Conservation (phyloP, 1,139 yeast genomes). For the Geotrichum carabidarum region DNA sequence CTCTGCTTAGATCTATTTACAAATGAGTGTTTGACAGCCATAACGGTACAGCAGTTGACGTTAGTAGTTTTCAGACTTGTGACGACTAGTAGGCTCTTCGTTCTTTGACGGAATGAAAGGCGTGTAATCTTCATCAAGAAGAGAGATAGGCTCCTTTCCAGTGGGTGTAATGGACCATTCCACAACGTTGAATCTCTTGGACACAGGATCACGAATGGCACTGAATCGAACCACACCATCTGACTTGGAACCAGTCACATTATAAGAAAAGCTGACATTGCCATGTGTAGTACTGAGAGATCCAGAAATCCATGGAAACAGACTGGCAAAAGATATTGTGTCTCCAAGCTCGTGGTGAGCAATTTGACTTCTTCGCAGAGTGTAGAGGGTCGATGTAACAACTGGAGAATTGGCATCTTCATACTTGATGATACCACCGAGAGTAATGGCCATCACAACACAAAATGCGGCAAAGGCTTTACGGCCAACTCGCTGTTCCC, state of each 20-base stretch:
- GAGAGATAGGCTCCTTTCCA: slow-evolving; percentile 25
- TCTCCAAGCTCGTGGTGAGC: slow-evolving; percentile 68
- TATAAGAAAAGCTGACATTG: slow-evolving; percentile 63
- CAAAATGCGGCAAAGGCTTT: slow-evolving; percentile 57
- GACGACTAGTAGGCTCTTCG: slow-evolving; percentile 32
- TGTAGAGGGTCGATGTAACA: slow-evolving; percentile 79
- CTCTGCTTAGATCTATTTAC: slow-evolving; percentile 4
- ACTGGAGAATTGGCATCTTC: slow-evolving; percentile 87
- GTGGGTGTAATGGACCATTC: slow-evolving; percentile 37
- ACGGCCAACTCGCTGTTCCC: slow-evolving; percentile 48
- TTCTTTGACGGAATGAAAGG: slow-evolving; percentile 37
- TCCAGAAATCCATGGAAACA: slow-evolving; percentile 90
- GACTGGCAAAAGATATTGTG: slow-evolving; percentile 60
- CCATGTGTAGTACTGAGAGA: slow-evolving; percentile 79
- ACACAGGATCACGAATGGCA: slow-evolving; percentile 32
- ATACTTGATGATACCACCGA: slow-evolving; percentile 77
- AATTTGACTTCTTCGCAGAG: slow-evolving; percentile 67
- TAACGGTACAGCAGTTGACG: background rate
- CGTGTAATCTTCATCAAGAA: slow-evolving; percentile 36
- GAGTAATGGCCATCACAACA: slow-evolving; percentile 57
- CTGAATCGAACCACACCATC: slow-evolving; percentile 36
- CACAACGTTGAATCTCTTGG: slow-evolving; percentile 32
- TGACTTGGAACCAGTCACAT: slow-evolving; percentile 53
- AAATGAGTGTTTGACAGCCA: background rate
- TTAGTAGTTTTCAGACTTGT: slow-evolving; percentile 14